These are phyloP conservation scores for Helotiales sp. DNA, from an alignment of 2,329 filamentous ascomycete genomes.

Conservation along the genomic window DNA sequence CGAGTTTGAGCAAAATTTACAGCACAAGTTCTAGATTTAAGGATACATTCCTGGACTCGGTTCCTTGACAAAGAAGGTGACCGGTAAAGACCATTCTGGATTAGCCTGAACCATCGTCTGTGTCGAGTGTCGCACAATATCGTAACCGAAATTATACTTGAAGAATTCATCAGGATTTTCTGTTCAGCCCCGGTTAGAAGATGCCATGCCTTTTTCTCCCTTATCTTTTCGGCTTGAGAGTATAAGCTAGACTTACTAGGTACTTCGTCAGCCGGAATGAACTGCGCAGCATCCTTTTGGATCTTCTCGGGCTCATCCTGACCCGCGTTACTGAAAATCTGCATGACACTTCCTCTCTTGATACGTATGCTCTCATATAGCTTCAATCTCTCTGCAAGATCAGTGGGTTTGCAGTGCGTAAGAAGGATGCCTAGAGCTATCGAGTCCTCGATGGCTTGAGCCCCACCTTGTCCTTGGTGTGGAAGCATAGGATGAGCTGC, in stretches of 20 bases:
- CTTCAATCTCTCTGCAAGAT: constrained; percentile 54
- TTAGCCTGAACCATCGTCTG: constrained; percentile 10
- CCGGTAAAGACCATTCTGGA: constrained; percentile 20
- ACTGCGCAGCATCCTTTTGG: constrained; percentile 30
- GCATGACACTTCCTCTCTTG: constrained; percentile 56
- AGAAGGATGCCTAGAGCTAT: constrained; percentile 58
- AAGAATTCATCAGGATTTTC: constrained; percentile 30
- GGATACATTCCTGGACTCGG: constrained; percentile 22
- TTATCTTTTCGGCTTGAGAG: too few species aligned
- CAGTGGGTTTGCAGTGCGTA: constrained; percentile 36
- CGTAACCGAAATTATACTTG: constrained; percentile 32
- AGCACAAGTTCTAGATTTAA: not conserved
- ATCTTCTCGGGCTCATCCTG: constrained; percentile 35
- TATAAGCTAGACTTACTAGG: constrained; percentile 32
- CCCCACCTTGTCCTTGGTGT: constrained; percentile 63
- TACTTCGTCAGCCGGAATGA: constrained; percentile 31
- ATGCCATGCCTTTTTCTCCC: not conserved
- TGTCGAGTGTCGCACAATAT: constrained; percentile 26
- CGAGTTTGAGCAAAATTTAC: not conserved
- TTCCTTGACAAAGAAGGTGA: constrained; percentile 21
- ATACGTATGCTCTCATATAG: constrained; percentile 60
- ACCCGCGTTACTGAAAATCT: constrained; percentile 44
- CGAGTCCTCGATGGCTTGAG: constrained; percentile 66
- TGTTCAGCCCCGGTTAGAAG: constrained; percentile 1
- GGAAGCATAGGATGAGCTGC: constrained; percentile 69